Base-by-base conservation (phyloP, 768 basidiomycete genomes). In the Kwoniella heveanensis region DNA sequence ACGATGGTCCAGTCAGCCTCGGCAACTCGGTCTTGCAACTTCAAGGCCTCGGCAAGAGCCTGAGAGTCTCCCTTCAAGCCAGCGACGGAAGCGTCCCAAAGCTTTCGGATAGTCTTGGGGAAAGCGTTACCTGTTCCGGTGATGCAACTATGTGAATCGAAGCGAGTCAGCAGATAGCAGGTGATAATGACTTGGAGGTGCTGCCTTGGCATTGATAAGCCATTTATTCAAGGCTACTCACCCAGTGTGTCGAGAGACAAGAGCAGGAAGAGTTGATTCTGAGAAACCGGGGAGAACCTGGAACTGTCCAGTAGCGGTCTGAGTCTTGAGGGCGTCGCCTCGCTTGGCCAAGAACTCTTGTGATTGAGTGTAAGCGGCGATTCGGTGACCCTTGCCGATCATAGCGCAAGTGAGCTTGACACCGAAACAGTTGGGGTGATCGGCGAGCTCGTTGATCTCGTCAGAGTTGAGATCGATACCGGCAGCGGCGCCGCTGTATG, bases 391-490 rank as follows among this genome's bases (percentile, higher is more conserved):
- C 78, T 92, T 93, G 22, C 90, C 90, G 61, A 93, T 86, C 69
- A 87, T 88, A 4, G 88, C 90, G 76, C 90, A 92, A 30, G 91
- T 92, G 24, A 93, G 83, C 80, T 82, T 92, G 54, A 85, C 87
- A 62, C 91, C 91, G 63, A 92, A 88, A 68, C 91, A 90, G 80
- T 92, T 92, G 6, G 89, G 89, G 76, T 91, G 90, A 49, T 84
- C 79, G 2, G 88, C 87, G 32, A 93, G 84, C 19, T 83, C 82
- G 54, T 83, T 83, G 71, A 94, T 84, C 54, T 84, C 84, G 77
- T 92, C 90, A 0, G 90, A 91, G 77, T 91, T 88, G 39, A 94
- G 85, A 75, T 94, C 89, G 64, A 89, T 85, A 15, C 91, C 90
- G 0, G 90, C 69, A 7, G 80, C 79, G 5, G 80, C 80, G 12